These are phyloP conservation scores for Teunomyces atbi DNA, from an alignment of 805 yeast genomes.

Conservation along the genomic window DNA sequence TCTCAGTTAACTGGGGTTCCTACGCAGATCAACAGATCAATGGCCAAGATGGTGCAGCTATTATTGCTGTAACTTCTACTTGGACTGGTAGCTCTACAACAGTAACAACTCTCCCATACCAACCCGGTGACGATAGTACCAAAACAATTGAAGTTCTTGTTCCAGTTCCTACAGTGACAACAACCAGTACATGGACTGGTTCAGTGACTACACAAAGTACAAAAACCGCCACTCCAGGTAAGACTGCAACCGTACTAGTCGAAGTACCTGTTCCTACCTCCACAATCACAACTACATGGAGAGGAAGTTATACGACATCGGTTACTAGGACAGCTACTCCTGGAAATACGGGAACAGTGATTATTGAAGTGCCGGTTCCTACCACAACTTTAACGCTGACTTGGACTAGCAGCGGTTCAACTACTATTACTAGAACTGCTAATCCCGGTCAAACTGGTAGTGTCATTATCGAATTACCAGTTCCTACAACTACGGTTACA, in stretches of 20 bases:
- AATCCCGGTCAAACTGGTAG: slow-evolving; percentile 10
- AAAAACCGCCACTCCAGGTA: slow-evolving; percentile 12
- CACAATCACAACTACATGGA: slow-evolving; percentile 10
- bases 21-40: too few relatives aligned
- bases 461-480: slow-evolving; percentile 13
- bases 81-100: too few relatives aligned
- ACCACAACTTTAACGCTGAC: slow-evolving; percentile 10
- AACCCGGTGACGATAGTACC: too few relatives aligned
- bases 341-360: slow-evolving; percentile 9
- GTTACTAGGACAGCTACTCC: slow-evolving; percentile 9
- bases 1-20: too few relatives aligned
- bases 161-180: slow-evolving; percentile 12
- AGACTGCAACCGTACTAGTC: slow-evolving; percentile 12
- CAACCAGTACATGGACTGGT: slow-evolving; percentile 10
- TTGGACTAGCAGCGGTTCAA: slow-evolving; percentile 11
- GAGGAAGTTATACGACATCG: slow-evolving; percentile 11
- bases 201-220: slow-evolving; percentile 7
- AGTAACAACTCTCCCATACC: too few relatives aligned
- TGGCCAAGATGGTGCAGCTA: too few relatives aligned
- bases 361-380: slow-evolving; percentile 15
- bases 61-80: too few relatives aligned
- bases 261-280: slow-evolving; percentile 13
- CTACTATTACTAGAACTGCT: slow-evolving; percentile 6
- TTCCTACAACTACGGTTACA: slow-evolving; percentile 6
- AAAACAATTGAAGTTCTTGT: not conserved